Evolutionary conservation across 768 basidiomycete genomes (phyloP), one percentile per base, ranked within the genome.

Genomic region (Mycena chlorophos): DNA sequence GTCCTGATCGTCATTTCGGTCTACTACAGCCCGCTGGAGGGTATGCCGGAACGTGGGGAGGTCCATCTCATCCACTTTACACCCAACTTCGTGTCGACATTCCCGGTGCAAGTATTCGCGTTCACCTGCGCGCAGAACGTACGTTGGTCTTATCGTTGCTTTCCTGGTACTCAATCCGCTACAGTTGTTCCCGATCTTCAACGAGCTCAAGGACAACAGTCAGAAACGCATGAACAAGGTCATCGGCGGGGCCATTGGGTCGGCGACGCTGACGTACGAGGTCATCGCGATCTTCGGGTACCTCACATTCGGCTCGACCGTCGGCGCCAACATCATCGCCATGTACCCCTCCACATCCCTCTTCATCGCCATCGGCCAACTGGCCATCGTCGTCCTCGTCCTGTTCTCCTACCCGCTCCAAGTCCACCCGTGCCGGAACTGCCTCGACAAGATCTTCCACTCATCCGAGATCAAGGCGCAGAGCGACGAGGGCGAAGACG

Each of bases 381-480:
- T 96, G 10, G 97, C 95, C 12, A 97, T 99, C 68, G 89, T 93
- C 34, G 74, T 91, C 43, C 80, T 96, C 25, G 94, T 98, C 54
- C 74, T 93, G 54, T 92, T 96, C 66, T 94, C 91, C 17, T 96
- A 99, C 70, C 95, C 97, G 0, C 69, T 99, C 49, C 97, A 98
- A 72, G 88, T 96, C 4, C 89, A 94, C 52, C 97, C 97, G 0
- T 96, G 94, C 67, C 81, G 97, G 52, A 91, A 88, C 65, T 94
- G 90, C 64, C 74, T 98, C 40, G 91, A 95, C 74, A 94, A 96
- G 72, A 86, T 95, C n/a, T 86, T 94, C 71, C 74, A 80, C 57
- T 65, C 40, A 8, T 8, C 40, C 13, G 20, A 16, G 13, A 8
- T 5, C 20, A 20, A 42, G 8, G 40, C 13, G 6, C n/a, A n/a